phyloP scores from a whole-genome alignment of 805 yeast genomes.

The Saturnispora sekii region DNA sequence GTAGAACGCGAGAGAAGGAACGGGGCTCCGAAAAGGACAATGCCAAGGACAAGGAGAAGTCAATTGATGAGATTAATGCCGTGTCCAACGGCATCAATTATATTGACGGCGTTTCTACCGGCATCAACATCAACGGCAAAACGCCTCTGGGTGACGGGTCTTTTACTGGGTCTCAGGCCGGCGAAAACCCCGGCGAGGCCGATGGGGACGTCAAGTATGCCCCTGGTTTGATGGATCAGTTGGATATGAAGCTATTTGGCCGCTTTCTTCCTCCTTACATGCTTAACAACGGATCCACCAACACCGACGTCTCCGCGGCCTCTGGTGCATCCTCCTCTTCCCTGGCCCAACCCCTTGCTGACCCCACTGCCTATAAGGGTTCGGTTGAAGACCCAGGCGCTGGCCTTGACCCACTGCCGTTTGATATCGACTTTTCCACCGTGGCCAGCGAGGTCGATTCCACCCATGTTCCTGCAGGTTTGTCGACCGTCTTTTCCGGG shows the following conservation, averaged over 20 bases:
- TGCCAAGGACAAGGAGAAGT: background rate
- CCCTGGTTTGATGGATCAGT: conserved; percentile 77
- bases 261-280: conserved; percentile 76
- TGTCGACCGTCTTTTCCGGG: conserved; percentile 2
- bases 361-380: background rate
- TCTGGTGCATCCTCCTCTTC: background rate
- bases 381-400: background rate
- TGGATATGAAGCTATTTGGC: conserved; percentile 81
- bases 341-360: background rate
- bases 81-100: conserved; percentile 24
- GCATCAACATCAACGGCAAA: conserved; percentile 18
- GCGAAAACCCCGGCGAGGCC: background rate
- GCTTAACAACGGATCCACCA: conserved; percentile 32
- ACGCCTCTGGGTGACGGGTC: background rate
- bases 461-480: conserved; percentile 2
- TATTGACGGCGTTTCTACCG: conserved; percentile 28
- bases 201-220: conserved; percentile 34
- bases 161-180: background rate
- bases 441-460: background rate
- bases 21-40: too few species aligned
- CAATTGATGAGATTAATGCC: conserved; percentile 3
- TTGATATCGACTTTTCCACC: background rate
- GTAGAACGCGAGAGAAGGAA: too few species aligned
- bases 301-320: background rate
- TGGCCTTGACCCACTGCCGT: background rate